Evolutionary conservation across 148 eudicot genomes (phyloP).

Genomic region (Chenopodium suecicum): DNA sequence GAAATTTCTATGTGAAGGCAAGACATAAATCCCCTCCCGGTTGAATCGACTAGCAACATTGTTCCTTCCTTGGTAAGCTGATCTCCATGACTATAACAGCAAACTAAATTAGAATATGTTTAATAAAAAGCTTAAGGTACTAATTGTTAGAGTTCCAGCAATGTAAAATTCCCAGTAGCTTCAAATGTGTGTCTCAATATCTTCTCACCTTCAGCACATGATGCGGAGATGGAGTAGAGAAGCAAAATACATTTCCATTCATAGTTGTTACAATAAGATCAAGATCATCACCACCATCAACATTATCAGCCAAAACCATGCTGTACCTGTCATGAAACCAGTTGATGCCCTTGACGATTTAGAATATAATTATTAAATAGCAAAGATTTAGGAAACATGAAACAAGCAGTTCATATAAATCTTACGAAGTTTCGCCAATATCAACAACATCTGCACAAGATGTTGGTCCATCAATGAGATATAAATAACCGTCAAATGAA

Average conservation of each 20-base stretch:
- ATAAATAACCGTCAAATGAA: conserved; percentile 95
- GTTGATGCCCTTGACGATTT: not conserved
- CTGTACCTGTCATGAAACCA: conserved; percentile 74
- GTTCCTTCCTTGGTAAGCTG: conserved; percentile 79
- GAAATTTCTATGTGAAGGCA: conserved; percentile 75
- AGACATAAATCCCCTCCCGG: conserved; percentile 84
- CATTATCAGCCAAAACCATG: conserved; percentile 97
- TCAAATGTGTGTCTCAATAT: not conserved
- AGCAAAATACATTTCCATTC: conserved; percentile 99
- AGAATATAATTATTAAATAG: conserved; percentile 1
- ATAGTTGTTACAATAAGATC: conserved; percentile 98
- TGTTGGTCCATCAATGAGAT: conserved; percentile 94
- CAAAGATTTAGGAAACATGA: not conserved
- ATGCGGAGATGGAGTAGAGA: conserved; percentile 91
- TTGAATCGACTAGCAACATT: conserved; percentile 65
- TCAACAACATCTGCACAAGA: conserved; percentile 99
- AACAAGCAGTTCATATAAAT: conserved; percentile 10
- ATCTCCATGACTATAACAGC: conserved; percentile 75
- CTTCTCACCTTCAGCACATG: conserved; percentile 82
- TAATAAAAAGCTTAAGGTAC: not conserved
- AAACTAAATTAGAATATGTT: not conserved
- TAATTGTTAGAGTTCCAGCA: not conserved
- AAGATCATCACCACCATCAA: conserved; percentile 98
- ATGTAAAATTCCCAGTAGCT: not conserved
- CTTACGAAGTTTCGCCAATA: conserved; percentile 99